A percentile compares a stretch with the other conserved stretches of the same genome.
phyloP scores from a whole-genome alignment of 2,329 filamentous ascomycete genomes.

The Aspergillus fijiensis region DNA sequence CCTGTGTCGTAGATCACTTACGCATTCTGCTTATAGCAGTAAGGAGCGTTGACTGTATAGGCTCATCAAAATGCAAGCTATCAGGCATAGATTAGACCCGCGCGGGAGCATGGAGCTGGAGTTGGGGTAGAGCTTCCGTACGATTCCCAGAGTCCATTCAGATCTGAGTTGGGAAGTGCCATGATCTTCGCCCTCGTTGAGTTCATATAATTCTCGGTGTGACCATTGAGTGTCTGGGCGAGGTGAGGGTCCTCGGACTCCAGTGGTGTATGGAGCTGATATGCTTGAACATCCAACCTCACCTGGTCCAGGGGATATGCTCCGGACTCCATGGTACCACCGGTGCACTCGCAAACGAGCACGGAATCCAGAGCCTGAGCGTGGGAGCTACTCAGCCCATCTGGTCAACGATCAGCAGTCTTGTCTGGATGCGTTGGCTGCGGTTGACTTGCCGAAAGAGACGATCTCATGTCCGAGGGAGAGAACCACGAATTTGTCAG shows the following conservation, averaged over 20 bases:
- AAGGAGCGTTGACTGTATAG: constrained; percentile 43
- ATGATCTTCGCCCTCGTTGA: constrained; percentile 35
- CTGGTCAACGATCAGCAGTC: constrained; percentile 14
- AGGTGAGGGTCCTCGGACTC: constrained; percentile 26
- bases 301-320: constrained; percentile 33
- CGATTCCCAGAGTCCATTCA: constrained; percentile 48
- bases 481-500: constrained; percentile 33
- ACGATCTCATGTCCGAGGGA: constrained; percentile 35
- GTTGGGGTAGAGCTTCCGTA: constrained; percentile 18
- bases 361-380: constrained; percentile 34
- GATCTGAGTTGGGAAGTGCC: constrained; percentile 37
- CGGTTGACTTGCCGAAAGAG: constrained; percentile 26
- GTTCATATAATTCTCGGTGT: constrained; percentile 22
- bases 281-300: constrained; percentile 45
- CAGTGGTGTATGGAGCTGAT: constrained; percentile 32
- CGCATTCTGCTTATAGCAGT: constrained; percentile 42
- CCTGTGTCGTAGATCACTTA: constrained; percentile 12
- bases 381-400: constrained; percentile 25
- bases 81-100: not conserved
- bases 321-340: constrained; percentile 24
- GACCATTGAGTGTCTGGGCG: constrained; percentile 18
- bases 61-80: constrained; percentile 46
- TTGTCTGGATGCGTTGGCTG: not conserved
- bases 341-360: constrained; percentile 42
- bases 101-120: not conserved